Percentiles rank a stretch among this genome's conserved stretches.
These are phyloP conservation scores for Chenopodium album DNA, from an alignment of 148 eudicot genomes.

Conservation along the genomic window DNA sequence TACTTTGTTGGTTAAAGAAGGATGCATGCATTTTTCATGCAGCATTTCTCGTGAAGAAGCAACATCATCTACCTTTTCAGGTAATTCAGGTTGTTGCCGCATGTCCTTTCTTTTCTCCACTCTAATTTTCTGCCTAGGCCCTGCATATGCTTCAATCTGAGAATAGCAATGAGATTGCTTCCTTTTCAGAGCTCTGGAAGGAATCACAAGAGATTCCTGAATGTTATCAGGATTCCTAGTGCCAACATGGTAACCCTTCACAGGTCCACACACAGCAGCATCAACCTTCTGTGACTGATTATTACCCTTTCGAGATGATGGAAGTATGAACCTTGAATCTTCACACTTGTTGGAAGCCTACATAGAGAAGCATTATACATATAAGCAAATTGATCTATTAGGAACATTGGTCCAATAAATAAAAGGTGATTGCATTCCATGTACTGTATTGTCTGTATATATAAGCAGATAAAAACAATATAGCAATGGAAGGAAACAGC, in stretches of 20 bases:
- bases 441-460: neutral
- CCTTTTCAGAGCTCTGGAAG: constrained; percentile 47
- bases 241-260: constrained; percentile 29
- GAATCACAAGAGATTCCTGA: constrained; percentile 34
- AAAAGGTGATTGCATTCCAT: neutral
- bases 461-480: neutral
- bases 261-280: constrained; percentile 20
- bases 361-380: constrained; percentile 12
- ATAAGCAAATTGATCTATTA: neutral
- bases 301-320: constrained; percentile 30
- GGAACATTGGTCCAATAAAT: neutral
- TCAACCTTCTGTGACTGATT: constrained; percentile 28
- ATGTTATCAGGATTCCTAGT: constrained; percentile 19
- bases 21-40: constrained; percentile 39
- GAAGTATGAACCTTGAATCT: constrained; percentile 36
- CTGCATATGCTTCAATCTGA: constrained; percentile 36
- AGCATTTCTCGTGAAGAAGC: constrained; percentile 39
- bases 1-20: constrained; percentile 34
- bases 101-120: constrained; percentile 33
- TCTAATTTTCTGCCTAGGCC: constrained; percentile 35
- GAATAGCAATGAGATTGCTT: constrained; percentile 28
- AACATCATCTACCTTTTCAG: constrained; percentile 63
- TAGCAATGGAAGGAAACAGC: neutral
- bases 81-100: constrained; percentile 32
- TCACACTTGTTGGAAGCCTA: constrained; percentile 42